Base-by-base conservation (phyloP, 148 eudicot genomes). In the Simmondsia chinensis region DNA sequence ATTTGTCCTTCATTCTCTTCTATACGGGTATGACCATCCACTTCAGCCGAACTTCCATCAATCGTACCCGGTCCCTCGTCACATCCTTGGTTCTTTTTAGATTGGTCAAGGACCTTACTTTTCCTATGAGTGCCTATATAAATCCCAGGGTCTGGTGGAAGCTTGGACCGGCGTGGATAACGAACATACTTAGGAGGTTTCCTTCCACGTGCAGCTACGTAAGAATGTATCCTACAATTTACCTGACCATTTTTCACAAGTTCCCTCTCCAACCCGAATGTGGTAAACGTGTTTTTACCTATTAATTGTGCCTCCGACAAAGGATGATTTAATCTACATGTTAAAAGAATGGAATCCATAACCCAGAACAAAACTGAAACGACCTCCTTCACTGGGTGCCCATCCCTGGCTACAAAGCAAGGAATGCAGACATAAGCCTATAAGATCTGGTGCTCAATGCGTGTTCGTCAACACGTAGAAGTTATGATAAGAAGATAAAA, bases 91-190 rank as follows among this genome's bases (percentile, higher is more conserved):
- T 47, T 66, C 12, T 18, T 33, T 27, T 46, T 40, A 41, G 40
- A 13, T 22, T 50, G 20, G 23, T 56, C 60, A 42, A 19, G 33
- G 26, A 48, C 37, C 25, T 53, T 59, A 24, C 31, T 24, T 19
- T 52, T 38, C 47, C 52, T 54, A 38, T 59, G 74, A 41, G 48
- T 54, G 26, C 44, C 57, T 29, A 42, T 58, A 45, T 60, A 54
- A 18, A 40, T 15, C 38, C 56, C 71, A 13, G 48, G 46, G 21
- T 78, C 70, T 21, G 68, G 74, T 11, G 80, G 86, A 45, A 78
- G 63, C 65, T 75, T 75, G 49, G 70, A 43, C 19, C 70, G 69
- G 1, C 78, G 76, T 19, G 85, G 82, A 62, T 74, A 69, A 2
- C 63, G 65, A 14, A 68, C 66, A 52, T 71, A 69, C 52, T 77